Conservation (phyloP, 2,329 filamentous ascomycete genomes). For the Metarhizium album region DNA sequence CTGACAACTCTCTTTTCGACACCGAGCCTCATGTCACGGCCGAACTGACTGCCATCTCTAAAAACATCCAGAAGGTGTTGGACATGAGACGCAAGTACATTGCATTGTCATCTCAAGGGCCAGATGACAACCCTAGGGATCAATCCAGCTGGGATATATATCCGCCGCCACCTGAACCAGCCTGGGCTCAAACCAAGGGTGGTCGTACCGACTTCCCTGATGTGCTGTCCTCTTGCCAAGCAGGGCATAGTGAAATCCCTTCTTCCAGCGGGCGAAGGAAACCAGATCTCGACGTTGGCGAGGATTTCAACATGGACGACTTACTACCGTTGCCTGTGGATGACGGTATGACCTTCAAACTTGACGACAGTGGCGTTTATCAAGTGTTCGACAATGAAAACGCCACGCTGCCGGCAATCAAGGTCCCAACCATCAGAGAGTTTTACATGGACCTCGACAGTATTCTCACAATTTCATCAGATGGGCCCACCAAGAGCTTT, state of each 20-base stretch:
- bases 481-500: slow-evolving; percentile 94
- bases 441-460: slow-evolving; percentile 92
- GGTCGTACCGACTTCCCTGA: slow-evolving; percentile 11
- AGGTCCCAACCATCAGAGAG: slow-evolving; percentile 85
- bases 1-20: slow-evolving; percentile 56
- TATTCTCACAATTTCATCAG: slow-evolving; percentile 80
- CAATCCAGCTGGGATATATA: slow-evolving; percentile 78
- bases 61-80: slow-evolving; percentile 81
- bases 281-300: slow-evolving; percentile 79
- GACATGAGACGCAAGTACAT: slow-evolving; percentile 87
- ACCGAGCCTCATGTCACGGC: slow-evolving; percentile 71
- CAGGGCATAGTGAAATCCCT: slow-evolving; percentile 10
- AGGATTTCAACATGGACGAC: slow-evolving; percentile 80
- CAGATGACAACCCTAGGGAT: slow-evolving; percentile 81
- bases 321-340: slow-evolving; percentile 60
- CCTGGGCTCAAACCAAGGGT: slow-evolving; percentile 46
- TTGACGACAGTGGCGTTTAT: slow-evolving; percentile 81
- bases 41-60: slow-evolving; percentile 78
- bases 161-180: slow-evolving; percentile 80
- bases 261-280: slow-evolving; percentile 55
- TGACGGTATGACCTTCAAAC: slow-evolving; percentile 61
- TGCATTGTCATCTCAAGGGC: slow-evolving; percentile 68
- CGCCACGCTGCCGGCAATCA: slow-evolving; percentile 58
- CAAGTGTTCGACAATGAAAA: slow-evolving; percentile 73
- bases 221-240: background rate